These are phyloP conservation scores for Casuarina cunninghamiana DNA, from an alignment of 306 rosid genomes.

Conservation along the genomic window DNA sequence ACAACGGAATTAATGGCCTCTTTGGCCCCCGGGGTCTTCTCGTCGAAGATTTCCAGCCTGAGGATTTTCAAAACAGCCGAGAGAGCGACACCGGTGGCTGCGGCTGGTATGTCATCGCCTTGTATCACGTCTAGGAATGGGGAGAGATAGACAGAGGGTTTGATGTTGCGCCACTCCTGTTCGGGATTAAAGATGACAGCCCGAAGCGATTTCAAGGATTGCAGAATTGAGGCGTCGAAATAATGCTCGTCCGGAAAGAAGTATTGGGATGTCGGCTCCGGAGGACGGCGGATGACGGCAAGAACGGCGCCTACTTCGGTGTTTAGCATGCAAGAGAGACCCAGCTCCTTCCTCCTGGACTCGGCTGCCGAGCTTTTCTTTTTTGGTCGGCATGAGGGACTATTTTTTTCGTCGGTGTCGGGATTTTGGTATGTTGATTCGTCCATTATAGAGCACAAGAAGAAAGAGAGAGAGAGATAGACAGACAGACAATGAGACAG, in stretches of 20 bases:
- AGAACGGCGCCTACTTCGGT: constrained; percentile 84
- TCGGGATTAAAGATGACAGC: constrained; percentile 71
- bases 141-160: constrained; percentile 66
- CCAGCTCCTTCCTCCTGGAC: constrained; percentile 50
- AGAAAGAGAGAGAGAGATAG: neutral
- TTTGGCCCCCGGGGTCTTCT: constrained; percentile 58
- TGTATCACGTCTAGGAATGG: constrained; percentile 81
- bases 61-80: constrained; percentile 69
- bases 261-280: constrained; percentile 36
- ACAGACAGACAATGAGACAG: too few species aligned
- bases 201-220: constrained; percentile 73
- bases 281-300: constrained; percentile 68
- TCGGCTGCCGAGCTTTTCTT: constrained; percentile 5
- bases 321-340: constrained; percentile 85
- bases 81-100: constrained; percentile 75
- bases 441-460: constrained; percentile 8
- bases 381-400: neutral
- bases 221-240: constrained; percentile 48
- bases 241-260: constrained; percentile 35
- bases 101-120: constrained; percentile 66
- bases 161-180: constrained; percentile 74
- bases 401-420: neutral
- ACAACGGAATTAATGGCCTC: constrained; percentile 58
- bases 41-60: constrained; percentile 66
- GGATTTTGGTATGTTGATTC: neutral